A percentile compares a stretch with the other conserved stretches of the same genome.
phyloP scores from a whole-genome alignment of 1,139 yeast species.

The Candida pseudocylindracea region DNA sequence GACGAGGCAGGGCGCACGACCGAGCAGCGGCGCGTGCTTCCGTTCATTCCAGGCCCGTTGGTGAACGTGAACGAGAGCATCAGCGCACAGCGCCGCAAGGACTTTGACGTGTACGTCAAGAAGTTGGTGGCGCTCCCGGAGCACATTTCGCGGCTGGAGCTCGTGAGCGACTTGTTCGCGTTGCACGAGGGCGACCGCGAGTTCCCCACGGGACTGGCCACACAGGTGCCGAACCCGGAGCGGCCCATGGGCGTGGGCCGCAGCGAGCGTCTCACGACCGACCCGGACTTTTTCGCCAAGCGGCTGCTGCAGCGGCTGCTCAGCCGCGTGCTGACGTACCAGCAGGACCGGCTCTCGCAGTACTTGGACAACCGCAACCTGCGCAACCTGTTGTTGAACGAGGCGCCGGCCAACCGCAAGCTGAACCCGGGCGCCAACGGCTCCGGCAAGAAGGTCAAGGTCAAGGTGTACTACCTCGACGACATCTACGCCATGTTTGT shows the following conservation, averaged over 20 bases:
- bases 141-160: slow-evolving; percentile 49
- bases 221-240: no score
- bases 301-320: slow-evolving; percentile 11
- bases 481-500: slow-evolving; percentile 79
- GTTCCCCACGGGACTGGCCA: slow-evolving; percentile 6
- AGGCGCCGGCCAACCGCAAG: background rate
- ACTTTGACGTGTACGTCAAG: slow-evolving; percentile 63
- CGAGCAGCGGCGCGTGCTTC: slow-evolving; percentile 50
- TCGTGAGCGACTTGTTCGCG: slow-evolving; percentile 53
- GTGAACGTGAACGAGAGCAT: slow-evolving; percentile 81
- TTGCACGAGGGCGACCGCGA: slow-evolving; percentile 35
- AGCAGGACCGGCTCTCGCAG: slow-evolving; percentile 19
- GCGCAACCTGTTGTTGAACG: background rate
- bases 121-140: slow-evolving; percentile 56
- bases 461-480: slow-evolving; percentile 71
- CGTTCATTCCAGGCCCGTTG: slow-evolving; percentile 92
- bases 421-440: slow-evolving; percentile 3
- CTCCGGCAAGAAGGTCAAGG: slow-evolving; percentile 23
- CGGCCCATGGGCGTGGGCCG: no score
- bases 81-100: slow-evolving; percentile 66
- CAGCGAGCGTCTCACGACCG: no score
- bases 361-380: slow-evolving; percentile 8
- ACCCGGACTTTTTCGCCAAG: background rate
- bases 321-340: slow-evolving; percentile 18
- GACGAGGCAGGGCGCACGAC: slow-evolving; percentile 82